Evolutionary conservation across 148 eudicot genomes (phyloP), one percentile per base, ranked within the genome.

Genomic region (Cornus controversa): DNA sequence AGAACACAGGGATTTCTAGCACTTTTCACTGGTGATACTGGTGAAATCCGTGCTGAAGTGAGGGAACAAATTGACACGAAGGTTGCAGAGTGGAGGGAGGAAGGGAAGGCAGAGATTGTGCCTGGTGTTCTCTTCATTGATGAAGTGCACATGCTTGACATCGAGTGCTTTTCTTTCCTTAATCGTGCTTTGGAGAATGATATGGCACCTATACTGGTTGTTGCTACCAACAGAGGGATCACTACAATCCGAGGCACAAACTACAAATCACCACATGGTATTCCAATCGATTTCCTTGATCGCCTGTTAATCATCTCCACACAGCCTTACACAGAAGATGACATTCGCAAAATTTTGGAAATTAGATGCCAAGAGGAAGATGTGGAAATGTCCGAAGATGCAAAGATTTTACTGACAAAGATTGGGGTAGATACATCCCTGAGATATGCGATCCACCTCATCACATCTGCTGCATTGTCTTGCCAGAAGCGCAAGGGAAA

Each of bases 71-170:
- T 93, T 34, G 99, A 89, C 82, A 93, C 97, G 28, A 93, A 96
- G 83, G 97, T 93, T 13, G 99, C 95, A 34, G 98, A 93, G 78
- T 96, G 98, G 99, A 84, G 98, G 73, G 98, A 96, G 80, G 99
- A 93, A 87, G 99, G 99, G 50, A 96, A 93, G 81, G 97, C 99
- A 24, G 99, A 96, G 82, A 92, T 96, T 54, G 86, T 96, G 23
- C 98, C 97, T 5, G 99, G 99, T 45, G 99, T 96, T 45, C 90
- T 93, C 78, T 96, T 96, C 89, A 93, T 96, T 14, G 99, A 96
- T 36, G 99, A 93, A 88, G 99, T 96, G 29, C 99, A 96, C 84
- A 93, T 96, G 99, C 84, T 96, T 29, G 99, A 96, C 73, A 83
- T 93, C 0, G 98, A 96, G 86, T 96, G 99, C 81, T 96, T 96